A percentile compares a stretch with the other conserved stretches of the same genome.
Evolutionary conservation across 139 green algal species (phyloP).

Genomic region (Haematococcus lacustris): DNA sequence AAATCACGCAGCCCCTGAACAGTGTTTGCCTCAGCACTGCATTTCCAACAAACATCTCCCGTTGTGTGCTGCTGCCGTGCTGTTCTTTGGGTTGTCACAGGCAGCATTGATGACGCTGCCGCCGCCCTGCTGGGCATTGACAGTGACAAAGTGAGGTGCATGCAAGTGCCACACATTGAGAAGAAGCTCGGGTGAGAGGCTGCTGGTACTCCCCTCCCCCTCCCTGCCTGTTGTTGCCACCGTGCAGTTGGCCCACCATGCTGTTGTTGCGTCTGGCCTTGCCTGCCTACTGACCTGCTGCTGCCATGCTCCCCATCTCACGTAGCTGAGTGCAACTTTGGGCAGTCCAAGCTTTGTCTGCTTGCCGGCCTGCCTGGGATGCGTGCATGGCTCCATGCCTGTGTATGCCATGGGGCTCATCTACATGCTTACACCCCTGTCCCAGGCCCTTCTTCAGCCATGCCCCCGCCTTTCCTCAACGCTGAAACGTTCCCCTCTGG

Average conservation of each 20-base stretch:
- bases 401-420: neutral
- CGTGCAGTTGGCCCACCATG: neutral
- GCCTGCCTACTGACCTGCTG: neutral
- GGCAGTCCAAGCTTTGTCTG: neutral
- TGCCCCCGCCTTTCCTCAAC: neutral
- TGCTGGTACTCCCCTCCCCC: neutral
- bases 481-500: neutral
- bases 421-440: neutral
- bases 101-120: conserved; percentile 5
- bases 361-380: too few relatives aligned
- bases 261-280: neutral
- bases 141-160: conserved; percentile 14
- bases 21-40: too few relatives aligned
- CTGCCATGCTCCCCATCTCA: too few relatives aligned
- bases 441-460: neutral
- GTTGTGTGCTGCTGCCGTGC: neutral
- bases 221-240: neutral
- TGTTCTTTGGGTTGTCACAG: neutral
- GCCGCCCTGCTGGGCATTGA: conserved; percentile 15
- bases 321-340: too few relatives aligned
- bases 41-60: too few relatives aligned
- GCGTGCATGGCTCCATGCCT: neutral
- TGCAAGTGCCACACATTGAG: conserved; percentile 1
- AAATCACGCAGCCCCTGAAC: too few relatives aligned
- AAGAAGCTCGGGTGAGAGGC: conserved; percentile 2